Evolutionary conservation across 768 basidiomycete genomes (phyloP), one percentile per base, ranked within the genome.

Genomic region (Botryobasidium botryosum): DNA sequence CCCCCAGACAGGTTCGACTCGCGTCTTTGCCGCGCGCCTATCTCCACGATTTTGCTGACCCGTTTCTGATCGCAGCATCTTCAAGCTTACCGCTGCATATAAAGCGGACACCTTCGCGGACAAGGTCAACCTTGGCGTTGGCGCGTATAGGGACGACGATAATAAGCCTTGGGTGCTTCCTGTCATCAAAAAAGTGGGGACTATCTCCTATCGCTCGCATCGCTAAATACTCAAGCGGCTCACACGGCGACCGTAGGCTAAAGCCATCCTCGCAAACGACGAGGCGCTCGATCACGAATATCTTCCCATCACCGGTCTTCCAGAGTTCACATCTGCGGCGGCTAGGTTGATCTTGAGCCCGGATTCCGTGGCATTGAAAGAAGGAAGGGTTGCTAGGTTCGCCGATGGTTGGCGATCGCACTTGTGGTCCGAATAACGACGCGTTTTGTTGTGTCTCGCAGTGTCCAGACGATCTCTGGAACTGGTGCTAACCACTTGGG

Each of bases 401-500:
- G 56, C 13, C 15, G 35, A 40, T 21, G 1, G 20, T 5, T 29
- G 21, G 2, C 25, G 10, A 44, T 25, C n/a, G n/a, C n/a, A n/a
- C n/a, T n/a, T n/a, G n/a, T n/a, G 31, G 18, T 13, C 25, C 26
- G 2, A n/a, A 24, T 42, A 20, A 37, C 39, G 8, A 43, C 8
- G 12, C 20, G 3, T 4, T 12, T 23, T 27, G 17, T 26, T 32
- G 24, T 29, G 17, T 42, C 12, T 21, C 17, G 5, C 46, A 61
- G 79, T 58, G 82, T 82, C 38, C 91, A 97, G 65, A 91, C 91
- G 12, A 83, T 94, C 52, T 92, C 87, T 12, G 91, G 91, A 23
- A 97, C 91, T 2, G 91, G 91, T 40, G 91, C 91, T 40, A 91
- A 92, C 65, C 90, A 92, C 62, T 71, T 92, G 39, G 91, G 77